phyloP scores from a whole-genome alignment of 768 basidiomycete species.

The Mrakia hoshinonis region DNA sequence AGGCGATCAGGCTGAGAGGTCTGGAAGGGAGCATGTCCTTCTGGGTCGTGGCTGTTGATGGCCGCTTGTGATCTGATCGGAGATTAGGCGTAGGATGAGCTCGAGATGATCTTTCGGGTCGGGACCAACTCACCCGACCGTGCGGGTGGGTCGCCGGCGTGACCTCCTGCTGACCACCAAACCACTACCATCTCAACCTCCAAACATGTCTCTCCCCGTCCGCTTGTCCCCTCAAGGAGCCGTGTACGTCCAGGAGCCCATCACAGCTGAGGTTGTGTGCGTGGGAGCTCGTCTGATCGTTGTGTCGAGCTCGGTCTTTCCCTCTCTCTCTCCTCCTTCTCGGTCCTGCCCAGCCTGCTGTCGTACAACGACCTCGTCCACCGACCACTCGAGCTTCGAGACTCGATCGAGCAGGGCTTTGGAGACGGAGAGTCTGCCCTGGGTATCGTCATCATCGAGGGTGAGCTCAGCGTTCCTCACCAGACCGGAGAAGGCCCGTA shows the following conservation, averaged over 20 bases:
- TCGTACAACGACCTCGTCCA: constrained; percentile 55
- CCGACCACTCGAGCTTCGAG: constrained; percentile 49
- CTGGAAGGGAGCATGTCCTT: background rate
- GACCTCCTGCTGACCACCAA: background rate
- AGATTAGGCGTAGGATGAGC: too few relatives aligned
- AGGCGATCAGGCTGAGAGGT: background rate
- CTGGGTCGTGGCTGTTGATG: too few relatives aligned
- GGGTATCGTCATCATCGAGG: constrained; percentile 72
- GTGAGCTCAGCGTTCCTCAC: constrained; percentile 39
- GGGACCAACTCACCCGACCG: background rate
- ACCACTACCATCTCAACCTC: background rate
- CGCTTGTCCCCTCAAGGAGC: constrained; percentile 11
- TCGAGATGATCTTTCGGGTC: background rate
- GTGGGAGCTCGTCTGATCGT: too few relatives aligned
- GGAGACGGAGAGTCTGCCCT: constrained; percentile 66
- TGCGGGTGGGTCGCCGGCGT: background rate
- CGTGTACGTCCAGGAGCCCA: background rate
- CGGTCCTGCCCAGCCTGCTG: constrained; percentile 41
- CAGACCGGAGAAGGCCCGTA: background rate
- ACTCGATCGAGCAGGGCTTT: constrained; percentile 62
- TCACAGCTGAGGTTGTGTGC: too few relatives aligned
- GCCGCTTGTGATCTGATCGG: too few relatives aligned
- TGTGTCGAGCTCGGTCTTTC: background rate
- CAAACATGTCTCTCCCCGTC: constrained; percentile 9
- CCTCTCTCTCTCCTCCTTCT: background rate